These are phyloP conservation scores for Botrytis aclada DNA, from an alignment of 2,329 filamentous ascomycete genomes.

Conservation along the genomic window DNA sequence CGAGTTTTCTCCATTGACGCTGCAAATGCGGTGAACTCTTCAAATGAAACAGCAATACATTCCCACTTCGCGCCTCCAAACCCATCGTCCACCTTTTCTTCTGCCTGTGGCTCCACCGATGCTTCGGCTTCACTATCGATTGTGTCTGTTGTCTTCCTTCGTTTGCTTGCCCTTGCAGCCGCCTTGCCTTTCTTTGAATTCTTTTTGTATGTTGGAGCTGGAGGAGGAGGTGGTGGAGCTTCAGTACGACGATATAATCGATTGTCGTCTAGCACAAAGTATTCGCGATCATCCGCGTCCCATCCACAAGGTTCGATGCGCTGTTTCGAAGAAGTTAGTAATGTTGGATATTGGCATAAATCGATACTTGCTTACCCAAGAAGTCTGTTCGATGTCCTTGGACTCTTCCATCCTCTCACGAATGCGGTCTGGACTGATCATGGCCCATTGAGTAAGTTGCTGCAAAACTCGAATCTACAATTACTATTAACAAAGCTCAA, in stretches of 20 bases:
- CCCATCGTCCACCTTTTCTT: constrained; percentile 56
- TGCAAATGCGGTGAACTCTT: constrained; percentile 73
- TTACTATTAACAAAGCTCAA: constrained; percentile 34
- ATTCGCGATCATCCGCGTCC: constrained; percentile 81
- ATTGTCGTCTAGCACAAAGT: constrained; percentile 92
- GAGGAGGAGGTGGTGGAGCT: constrained; percentile 56
- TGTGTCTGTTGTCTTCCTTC: constrained; percentile 57
- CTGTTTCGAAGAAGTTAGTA: constrained; percentile 41
- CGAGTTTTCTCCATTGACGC: constrained; percentile 69
- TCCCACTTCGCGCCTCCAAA: constrained; percentile 84
- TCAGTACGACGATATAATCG: constrained; percentile 87
- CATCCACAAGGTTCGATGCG: constrained; percentile 82
- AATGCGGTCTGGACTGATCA: constrained; percentile 82
- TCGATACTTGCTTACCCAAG: constrained; percentile 60
- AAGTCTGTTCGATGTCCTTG: constrained; percentile 74
- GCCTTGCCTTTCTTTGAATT: constrained; percentile 65
- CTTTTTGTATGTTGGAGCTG: constrained; percentile 58
- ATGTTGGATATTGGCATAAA: neutral
- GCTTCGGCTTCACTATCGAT: constrained; percentile 41
- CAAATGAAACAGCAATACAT: constrained; percentile 77
- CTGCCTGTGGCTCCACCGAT: constrained; percentile 40
- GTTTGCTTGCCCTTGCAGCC: constrained; percentile 66
- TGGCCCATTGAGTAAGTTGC: constrained; percentile 83
- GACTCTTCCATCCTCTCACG: constrained; percentile 82
- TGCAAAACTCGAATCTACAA: constrained; percentile 71